Percentiles rank a stretch among this genome's conserved stretches.
Conservation (phyloP, 139 green algal species). For the Volvox reticuliferus region DNA sequence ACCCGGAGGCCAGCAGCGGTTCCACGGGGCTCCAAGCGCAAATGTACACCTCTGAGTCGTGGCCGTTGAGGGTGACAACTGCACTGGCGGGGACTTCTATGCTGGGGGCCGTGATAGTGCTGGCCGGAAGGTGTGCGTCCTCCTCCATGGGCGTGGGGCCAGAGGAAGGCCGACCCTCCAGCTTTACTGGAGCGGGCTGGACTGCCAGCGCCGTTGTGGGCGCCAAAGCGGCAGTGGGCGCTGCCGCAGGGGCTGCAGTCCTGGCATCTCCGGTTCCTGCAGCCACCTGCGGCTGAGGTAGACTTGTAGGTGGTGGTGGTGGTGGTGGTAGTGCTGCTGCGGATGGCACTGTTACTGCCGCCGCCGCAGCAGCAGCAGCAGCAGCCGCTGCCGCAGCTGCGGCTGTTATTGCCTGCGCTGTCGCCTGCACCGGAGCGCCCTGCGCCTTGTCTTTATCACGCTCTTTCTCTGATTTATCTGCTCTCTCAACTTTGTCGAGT, state of each 20-base stretch:
- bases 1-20: slow-evolving; percentile 82
- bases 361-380: neutral
- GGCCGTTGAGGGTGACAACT: slow-evolving; percentile 75
- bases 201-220: neutral
- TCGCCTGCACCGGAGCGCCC: neutral
- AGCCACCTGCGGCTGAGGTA: neutral
- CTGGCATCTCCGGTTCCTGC: neutral
- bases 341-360: neutral
- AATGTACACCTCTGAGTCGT: slow-evolving; percentile 91
- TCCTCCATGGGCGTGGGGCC: slow-evolving; percentile 74
- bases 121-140: slow-evolving; percentile 50
- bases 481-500: slow-evolving; percentile 10
- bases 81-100: slow-evolving; percentile 9
- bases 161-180: neutral
- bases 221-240: slow-evolving; percentile 37
- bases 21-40: slow-evolving; percentile 88
- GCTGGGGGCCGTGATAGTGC: neutral
- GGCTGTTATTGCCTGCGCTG: slow-evolving; percentile 40
- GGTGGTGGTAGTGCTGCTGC: neutral
- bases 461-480: neutral
- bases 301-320: neutral
- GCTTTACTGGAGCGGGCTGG: neutral
- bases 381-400: slow-evolving; percentile 45
- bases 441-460: slow-evolving; percentile 27
- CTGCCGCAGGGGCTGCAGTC: slow-evolving; percentile 59